Base-by-base conservation (phyloP, 2,329 filamentous ascomycete genomes). In the Coniochaeta hoffmannii region DNA sequence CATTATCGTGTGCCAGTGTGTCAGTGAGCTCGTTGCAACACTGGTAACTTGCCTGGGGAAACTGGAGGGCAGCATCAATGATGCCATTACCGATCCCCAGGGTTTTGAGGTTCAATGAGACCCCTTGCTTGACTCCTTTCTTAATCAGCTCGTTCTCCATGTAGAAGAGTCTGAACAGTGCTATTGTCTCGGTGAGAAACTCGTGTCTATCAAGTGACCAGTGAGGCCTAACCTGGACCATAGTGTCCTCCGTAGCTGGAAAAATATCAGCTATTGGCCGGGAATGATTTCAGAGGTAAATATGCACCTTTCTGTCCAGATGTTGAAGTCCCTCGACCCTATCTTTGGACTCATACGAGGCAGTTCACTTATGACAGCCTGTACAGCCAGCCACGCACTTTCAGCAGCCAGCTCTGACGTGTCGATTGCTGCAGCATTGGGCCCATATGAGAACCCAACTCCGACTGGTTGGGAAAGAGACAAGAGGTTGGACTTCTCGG, bases 341-440 rank as follows among this genome's bases (percentile, higher is more conserved):
- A 65, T 59, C 9, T 57, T 56, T 2, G 62, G 44, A 55, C 63
- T 62, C 7, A 63, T 46, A 57, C 74, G 70, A 28, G 75, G 73
- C 6, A 82, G 64, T 11, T 69, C 74, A 31, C 71, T 71, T 17
- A 79, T 68, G 65, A 83, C 82, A 2, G 73, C 79, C 64, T 82
- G 80, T 19, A 83, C 62, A 26, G 80, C 70, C 59, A 82, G 75
- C 75, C 78, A 83, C 9, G 77, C 73, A 15, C 76, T 78, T 17
- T 75, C 67, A 6, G 81, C 81, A 35, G 81, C 79, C 6, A 80
- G 70, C 54, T 81, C 74, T 1, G 80, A 84, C 2, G 79, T 84
- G 57, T 82, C 76, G 34, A 80, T 69, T 15, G 69, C 67, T 15
- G 75, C 72, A 11, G 74, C 73, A 61, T 81, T 76, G 53, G 79